Base-by-base conservation (phyloP, 139 green algal species). In the Coelastrella sp. region DNA sequence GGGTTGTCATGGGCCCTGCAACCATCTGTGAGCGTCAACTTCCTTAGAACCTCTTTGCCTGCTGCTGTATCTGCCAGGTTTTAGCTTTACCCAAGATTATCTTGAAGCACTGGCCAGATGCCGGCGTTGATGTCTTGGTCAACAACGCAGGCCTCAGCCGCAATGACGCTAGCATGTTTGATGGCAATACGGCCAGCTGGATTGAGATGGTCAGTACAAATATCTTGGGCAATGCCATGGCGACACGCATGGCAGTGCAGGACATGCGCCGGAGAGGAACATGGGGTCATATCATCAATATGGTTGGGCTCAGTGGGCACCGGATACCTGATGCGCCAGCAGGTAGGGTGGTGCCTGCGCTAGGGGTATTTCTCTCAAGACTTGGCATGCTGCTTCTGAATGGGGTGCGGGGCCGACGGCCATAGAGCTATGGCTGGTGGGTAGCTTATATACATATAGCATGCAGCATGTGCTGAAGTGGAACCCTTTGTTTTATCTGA, bases 241-340 rank as follows among this genome's bases (percentile, higher is more conserved):
- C 93, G 74, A 96, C 92, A 2, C 91, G 95, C 5, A 95, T 96
- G 66, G 94, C 95, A 11, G 61, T 98, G 19, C 92, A 96, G 92
- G 93, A 97, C 91, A 98, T 98, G 96, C 89, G 89, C 79, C 87
- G 90, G 14, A 92, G 95, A 66, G 85, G 78, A 10, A 79, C 81
- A 66, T 96, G 90, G 81, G 96, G 96, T 5, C 96, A 98, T 90
- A 93, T 98, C 77, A 94, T 98, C 90, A 96, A 97, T 92, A 94
- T 98, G 86, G 92, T 94, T 32, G 96, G 93, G 16, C 92, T 96
- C 5, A 88, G 77, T 23, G 96, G 94, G 16, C 95, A 97, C 87
- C 92, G 95, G 82, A 95, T 96, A 58, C 91, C 94, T 2, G 93
- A 95, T 65, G 94, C 89, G n/a, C 92, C 91, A 10, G 54, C 85